A percentile compares a stretch with the other conserved stretches of the same genome.
phyloP scores from a whole-genome alignment of 2,329 filamentous ascomycete species.

The Graphilbum fragrans region DNA sequence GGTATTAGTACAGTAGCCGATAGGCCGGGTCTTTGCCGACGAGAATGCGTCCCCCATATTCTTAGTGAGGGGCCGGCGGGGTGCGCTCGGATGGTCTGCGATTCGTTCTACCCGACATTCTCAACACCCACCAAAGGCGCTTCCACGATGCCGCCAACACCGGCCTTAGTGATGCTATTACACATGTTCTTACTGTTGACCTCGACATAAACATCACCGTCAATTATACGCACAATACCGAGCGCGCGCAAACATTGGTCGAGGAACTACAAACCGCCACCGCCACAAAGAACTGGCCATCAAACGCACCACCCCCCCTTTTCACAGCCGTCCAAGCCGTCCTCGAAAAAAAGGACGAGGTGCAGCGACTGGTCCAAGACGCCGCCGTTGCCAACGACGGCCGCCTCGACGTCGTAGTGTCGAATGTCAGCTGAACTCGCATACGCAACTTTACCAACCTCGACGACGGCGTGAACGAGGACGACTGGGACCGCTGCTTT shows the following conservation, averaged over 20 bases:
- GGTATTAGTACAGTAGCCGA: too few species aligned
- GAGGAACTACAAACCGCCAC: constrained; percentile 28
- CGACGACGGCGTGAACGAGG: constrained; percentile 40
- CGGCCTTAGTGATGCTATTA: constrained; percentile 60
- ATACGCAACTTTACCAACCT: constrained; percentile 32
- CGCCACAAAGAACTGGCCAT: background rate
- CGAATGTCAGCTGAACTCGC: constrained; percentile 53
- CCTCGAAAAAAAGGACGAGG: constrained; percentile 45
- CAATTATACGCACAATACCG: constrained; percentile 56
- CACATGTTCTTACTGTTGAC: constrained; percentile 53
- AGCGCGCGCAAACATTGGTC: constrained; percentile 47
- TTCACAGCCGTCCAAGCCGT: constrained; percentile 53
- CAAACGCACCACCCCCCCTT: background rate
- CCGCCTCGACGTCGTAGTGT: constrained; percentile 64
- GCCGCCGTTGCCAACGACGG: constrained; percentile 44
- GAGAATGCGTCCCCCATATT: too few species aligned
- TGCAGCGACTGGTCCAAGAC: constrained; percentile 45
- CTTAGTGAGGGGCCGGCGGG: too few species aligned
- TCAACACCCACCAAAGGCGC: too few species aligned
- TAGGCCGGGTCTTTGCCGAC: too few species aligned
- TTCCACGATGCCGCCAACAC: constrained; percentile 42
- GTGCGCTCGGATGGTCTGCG: too few species aligned
- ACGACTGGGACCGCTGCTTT: constrained; percentile 48
- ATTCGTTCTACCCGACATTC: too few species aligned
- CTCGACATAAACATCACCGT: constrained; percentile 55